phyloP scores from a whole-genome alignment of 2,329 filamentous ascomycete species.

The Xylaria sp. region DNA sequence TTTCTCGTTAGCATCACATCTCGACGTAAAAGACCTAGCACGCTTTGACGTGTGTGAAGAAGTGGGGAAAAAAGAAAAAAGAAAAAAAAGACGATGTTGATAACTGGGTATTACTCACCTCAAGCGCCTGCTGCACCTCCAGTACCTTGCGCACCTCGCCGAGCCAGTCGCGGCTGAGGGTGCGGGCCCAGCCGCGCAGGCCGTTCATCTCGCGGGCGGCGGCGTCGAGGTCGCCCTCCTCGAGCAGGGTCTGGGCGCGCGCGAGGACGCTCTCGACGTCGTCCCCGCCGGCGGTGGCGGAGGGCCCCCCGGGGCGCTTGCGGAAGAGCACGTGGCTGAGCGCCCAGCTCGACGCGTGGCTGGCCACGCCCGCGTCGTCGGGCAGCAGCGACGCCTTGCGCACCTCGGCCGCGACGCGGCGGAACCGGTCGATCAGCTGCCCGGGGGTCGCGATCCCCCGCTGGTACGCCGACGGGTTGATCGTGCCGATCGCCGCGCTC shows the following conservation, averaged over 20 bases:
- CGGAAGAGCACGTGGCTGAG: slow-evolving; percentile 96
- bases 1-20: slow-evolving; percentile 12
- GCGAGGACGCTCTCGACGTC: slow-evolving; percentile 94
- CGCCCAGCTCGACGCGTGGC: slow-evolving; percentile 86
- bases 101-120: slow-evolving; percentile 56
- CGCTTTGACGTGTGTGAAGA: not conserved
- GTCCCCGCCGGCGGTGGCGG: slow-evolving; percentile 74
- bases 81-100: not conserved
- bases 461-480: slow-evolving; percentile 93
- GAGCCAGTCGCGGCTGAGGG: slow-evolving; percentile 91
- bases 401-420: slow-evolving; percentile 87
- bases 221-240: slow-evolving; percentile 89
- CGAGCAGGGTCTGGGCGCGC: slow-evolving; percentile 84
- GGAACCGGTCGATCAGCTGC: slow-evolving; percentile 93
- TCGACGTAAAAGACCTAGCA: no score
- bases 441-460: slow-evolving; percentile 81
- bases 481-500: slow-evolving; percentile 91
- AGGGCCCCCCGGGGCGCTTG: slow-evolving; percentile 72
- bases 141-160: slow-evolving; percentile 87
- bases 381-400: slow-evolving; percentile 92
- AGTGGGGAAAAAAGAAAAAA: not conserved
- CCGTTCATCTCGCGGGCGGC: slow-evolving; percentile 95
- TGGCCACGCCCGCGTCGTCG: slow-evolving; percentile 91
- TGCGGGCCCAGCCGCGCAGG: slow-evolving; percentile 92
- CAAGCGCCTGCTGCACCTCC: slow-evolving; percentile 93